Percentiles rank a stretch among this genome's conserved stretches.
These are phyloP conservation scores for Vanrija humicola DNA, from an alignment of 1,284 basidiomycete genomes.

Conservation along the genomic window DNA sequence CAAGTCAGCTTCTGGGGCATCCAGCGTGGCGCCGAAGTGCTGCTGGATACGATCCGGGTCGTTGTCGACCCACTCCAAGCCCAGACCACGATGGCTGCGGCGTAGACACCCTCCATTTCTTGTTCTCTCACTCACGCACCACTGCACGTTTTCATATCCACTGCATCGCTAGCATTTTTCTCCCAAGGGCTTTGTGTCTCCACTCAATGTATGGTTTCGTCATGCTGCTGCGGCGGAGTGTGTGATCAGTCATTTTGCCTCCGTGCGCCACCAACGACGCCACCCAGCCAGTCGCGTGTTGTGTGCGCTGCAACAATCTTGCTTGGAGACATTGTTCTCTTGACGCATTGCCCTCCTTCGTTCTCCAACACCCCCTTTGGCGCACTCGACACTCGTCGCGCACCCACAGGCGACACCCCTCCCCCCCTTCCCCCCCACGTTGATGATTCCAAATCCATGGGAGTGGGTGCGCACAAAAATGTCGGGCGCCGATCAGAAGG, in stretches of 20 bases:
- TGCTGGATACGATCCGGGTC: conserved; percentile 59
- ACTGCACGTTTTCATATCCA: neutral
- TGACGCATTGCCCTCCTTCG: too few relatives aligned
- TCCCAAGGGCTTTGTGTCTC: neutral
- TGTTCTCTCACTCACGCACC: neutral
- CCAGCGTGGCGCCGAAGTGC: conserved; percentile 65
- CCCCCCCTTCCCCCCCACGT: too few relatives aligned
- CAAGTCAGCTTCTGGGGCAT: conserved; percentile 79
- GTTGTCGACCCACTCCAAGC: conserved; percentile 52
- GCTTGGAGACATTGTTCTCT: too few relatives aligned
- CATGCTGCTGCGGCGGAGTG: neutral
- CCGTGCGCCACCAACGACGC: too few relatives aligned
- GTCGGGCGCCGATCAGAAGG: too few relatives aligned
- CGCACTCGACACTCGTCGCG: too few relatives aligned
- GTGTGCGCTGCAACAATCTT: too few relatives aligned
- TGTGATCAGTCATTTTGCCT: neutral
- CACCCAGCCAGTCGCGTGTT: too few relatives aligned
- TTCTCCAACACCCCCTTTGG: too few relatives aligned
- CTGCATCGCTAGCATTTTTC: neutral
- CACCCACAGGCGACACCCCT: too few relatives aligned
- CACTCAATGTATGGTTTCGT: neutral
- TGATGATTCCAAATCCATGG: too few relatives aligned
- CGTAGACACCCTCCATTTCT: neutral
- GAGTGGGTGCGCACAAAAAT: too few relatives aligned
- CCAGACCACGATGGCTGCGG: conserved; percentile 1